These are phyloP conservation scores for Erysiphe pulchra DNA, from an alignment of 2,329 filamentous ascomycete species.

Conservation along the genomic window DNA sequence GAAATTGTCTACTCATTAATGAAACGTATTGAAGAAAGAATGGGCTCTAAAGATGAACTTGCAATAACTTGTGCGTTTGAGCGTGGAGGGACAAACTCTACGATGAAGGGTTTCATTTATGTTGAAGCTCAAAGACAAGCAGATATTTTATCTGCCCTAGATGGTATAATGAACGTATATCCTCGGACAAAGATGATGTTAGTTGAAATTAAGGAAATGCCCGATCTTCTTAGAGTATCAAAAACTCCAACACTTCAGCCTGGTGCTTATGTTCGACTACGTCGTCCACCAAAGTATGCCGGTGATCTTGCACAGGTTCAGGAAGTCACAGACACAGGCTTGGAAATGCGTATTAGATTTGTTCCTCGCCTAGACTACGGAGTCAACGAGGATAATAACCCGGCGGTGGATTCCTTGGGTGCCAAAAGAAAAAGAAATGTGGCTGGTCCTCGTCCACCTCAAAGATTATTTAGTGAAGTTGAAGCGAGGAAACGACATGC, in stretches of 20 bases:
- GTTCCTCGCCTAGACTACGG: slow-evolving; percentile 88
- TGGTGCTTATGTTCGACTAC: slow-evolving; percentile 79
- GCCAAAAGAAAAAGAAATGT: slow-evolving; percentile 56
- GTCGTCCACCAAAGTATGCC: slow-evolving; percentile 52
- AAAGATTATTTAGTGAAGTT: slow-evolving; percentile 73
- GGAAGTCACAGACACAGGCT: slow-evolving; percentile 76
- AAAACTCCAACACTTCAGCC: slow-evolving; percentile 68
- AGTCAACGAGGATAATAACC: slow-evolving; percentile 46
- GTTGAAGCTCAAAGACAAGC: slow-evolving; percentile 73
- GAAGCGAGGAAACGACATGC: slow-evolving; percentile 78
- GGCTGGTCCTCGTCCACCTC: slow-evolving; percentile 48
- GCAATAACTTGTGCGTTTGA: slow-evolving; percentile 82
- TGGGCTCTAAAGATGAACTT: slow-evolving; percentile 53
- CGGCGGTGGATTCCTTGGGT: slow-evolving; percentile 14
- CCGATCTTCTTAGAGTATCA: slow-evolving; percentile 70
- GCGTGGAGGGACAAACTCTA: slow-evolving; percentile 46
- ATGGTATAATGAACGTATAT: slow-evolving; percentile 73
- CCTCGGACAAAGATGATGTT: slow-evolving; percentile 65
- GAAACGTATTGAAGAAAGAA: slow-evolving; percentile 63
- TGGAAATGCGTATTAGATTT: slow-evolving; percentile 65
- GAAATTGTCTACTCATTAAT: slow-evolving; percentile 74
- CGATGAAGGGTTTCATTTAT: slow-evolving; percentile 88
- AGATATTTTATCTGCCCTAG: slow-evolving; percentile 60
- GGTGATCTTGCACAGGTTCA: slow-evolving; percentile 81
- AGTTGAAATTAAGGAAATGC: slow-evolving; percentile 92